Base-by-base conservation (phyloP, 257 asterid species). In the Orobanche coerulescens region DNA sequence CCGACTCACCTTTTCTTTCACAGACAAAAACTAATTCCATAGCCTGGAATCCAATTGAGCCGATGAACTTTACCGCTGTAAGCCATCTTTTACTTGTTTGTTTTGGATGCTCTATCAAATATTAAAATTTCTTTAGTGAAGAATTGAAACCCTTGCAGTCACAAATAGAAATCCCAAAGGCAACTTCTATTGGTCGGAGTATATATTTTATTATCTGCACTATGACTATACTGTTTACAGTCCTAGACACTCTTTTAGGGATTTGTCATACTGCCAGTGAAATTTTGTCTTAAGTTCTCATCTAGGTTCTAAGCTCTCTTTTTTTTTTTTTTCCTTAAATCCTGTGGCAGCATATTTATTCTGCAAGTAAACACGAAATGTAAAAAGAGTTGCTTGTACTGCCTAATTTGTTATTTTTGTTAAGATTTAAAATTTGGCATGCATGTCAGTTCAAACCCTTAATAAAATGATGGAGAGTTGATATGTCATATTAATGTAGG, bases 11-110 rank as follows among this genome's bases (percentile, higher is more conserved):
- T 53, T 78, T 57, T 24, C 34, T 65, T 57, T 64, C 30, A 49
- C 94, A 92, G 96, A 92, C 88, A 36, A 88, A 80, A 77, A 84
- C 94, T 34, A 92, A 92, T 77, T 84, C 96, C 26, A 79, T 88
- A 52, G 86, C 95, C 1, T 92, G 98, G 96, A 92, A 92, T 57
- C 98, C 96, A 5, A 79, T 84, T 95, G 98, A 92, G 79, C 98
- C 98, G 19, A 92, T 92, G 95, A 92, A 92, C 85, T 92, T 92
- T 67, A 92, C 98, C 62, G 93, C 95, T 66, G 96, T 92, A 85
- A 84, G 96, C 51, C 70, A n/a, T n/a, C n/a, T n/a, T n/a, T n/a
- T n/a, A n/a, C n/a, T n/a, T n/a, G n/a, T n/a, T 43, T 34, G 18
- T 19, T 51, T 62, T 25, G n/a, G 43, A 46, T 79, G 64, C 28